Conservation (phyloP, 495 filamentous ascomycete genomes). For the Neurospora cerealis region DNA sequence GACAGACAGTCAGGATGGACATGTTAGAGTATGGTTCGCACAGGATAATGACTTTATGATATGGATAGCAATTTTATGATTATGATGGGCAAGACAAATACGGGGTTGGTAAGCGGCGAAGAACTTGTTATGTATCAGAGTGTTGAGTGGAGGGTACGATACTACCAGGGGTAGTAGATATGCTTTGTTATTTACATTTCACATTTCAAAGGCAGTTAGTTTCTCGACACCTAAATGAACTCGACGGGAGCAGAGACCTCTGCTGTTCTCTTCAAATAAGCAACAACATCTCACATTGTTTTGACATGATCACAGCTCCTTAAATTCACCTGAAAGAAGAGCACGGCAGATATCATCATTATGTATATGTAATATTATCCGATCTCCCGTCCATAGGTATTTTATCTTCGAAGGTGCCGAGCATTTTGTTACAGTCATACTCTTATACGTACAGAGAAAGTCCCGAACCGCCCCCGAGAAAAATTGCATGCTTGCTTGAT, state of each 20-base stretch:
- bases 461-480: neutral
- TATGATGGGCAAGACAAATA: neutral
- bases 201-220: too few relatives aligned
- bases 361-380: neutral
- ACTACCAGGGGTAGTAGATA: too few relatives aligned
- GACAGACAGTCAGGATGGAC: neutral
- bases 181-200: too few relatives aligned
- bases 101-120: neutral
- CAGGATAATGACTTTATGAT: neutral
- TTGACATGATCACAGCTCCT: too few relatives aligned
- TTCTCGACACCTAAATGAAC: neutral
- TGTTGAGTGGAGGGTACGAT: neutral
- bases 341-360: neutral
- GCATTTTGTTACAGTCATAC: neutral
- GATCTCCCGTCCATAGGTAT: neutral
- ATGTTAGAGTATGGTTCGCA: neutral
- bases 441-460: neutral
- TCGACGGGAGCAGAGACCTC: too few relatives aligned
- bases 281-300: too few relatives aligned
- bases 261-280: too few relatives aligned
- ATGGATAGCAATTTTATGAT: neutral
- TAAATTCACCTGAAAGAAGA: too few relatives aligned
- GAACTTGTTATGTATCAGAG: neutral
- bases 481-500: neutral
- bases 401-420: neutral